Base-by-base conservation (phyloP, 2,329 filamentous ascomycete species). In the Sporothrix dimorphospora region DNA sequence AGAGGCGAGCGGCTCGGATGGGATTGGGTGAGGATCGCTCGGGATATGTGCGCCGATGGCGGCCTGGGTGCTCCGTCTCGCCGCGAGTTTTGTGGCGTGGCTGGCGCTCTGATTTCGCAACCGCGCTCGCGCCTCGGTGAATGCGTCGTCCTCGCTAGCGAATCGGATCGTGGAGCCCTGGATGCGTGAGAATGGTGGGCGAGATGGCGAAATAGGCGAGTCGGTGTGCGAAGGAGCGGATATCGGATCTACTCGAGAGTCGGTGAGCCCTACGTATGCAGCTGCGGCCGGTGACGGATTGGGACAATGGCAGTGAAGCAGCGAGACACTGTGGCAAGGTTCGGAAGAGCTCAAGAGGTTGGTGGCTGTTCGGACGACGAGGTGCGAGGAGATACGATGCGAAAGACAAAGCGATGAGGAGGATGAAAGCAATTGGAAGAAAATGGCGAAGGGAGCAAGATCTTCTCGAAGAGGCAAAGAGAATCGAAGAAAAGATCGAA, bases 201-300 rank as follows among this genome's bases (percentile, higher is more conserved):
- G n/a, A n/a, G n/a, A n/a, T n/a, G n/a, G 38, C 14, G 57, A 8
- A 42, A 24, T 63, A n/a, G n/a, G 34, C 11, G 34, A 61, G 40
- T 12, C 63, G 59, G 59, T 45, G 61, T 61, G 63, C 45, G 65
- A 9, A 34, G 66, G 65, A 47, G 55, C 55, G 57, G 24, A 55
- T 55, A 69, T 65, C 45, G 30, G 71, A 69, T 38, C 71, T 30
- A 38, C 24, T 63, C 38, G 42, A 63, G 65, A 55, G 45, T 69
- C 65, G 53, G 71, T 45, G 45, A 45, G 71, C 55, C 45, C 42
- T 53, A 61, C 45, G 61, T 68, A 30, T 68, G 53, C 49, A 49
- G 51, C 27, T 40, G 65, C 40, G 47, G 61, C 21, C 21, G 49
- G 30, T 19, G 59, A 47, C 45, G 49, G 49, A 21, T 38, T 40